A percentile compares a stretch with the other conserved stretches of the same genome.
phyloP scores from a whole-genome alignment of 2,329 filamentous ascomycete genomes.

The Aureobasidium sp. region DNA sequence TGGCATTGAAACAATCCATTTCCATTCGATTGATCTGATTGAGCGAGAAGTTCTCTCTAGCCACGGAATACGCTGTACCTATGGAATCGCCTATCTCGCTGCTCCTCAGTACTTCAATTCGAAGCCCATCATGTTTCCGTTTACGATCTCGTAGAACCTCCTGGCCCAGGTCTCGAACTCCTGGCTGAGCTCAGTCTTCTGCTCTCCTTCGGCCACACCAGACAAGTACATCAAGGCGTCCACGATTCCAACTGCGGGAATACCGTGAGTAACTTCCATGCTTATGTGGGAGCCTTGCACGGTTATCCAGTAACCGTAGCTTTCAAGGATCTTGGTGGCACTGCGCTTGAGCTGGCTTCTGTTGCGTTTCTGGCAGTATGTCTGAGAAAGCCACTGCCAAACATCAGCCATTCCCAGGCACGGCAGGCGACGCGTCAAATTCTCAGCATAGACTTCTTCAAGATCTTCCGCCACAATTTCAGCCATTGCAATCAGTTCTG shows the following conservation, averaged over 20 bases:
- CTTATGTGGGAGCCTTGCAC: background rate
- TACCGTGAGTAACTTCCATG: background rate
- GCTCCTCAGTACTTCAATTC: background rate
- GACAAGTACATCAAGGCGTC: conserved; percentile 20
- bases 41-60: background rate
- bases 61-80: background rate
- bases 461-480: background rate
- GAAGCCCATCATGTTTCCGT: background rate
- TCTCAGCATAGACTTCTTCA: background rate
- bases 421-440: background rate
- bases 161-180: background rate
- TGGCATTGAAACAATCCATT: background rate
- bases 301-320: background rate
- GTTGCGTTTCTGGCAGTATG: background rate
- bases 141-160: background rate
- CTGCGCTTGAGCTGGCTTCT: background rate
- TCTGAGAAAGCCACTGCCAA: background rate
- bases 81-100: background rate
- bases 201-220: conserved; percentile 18
- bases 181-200: background rate
- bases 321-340: background rate
- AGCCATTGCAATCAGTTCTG: background rate
- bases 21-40: background rate
- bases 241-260: background rate
- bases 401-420: background rate